Evolutionary conservation across 805 yeast genomes (phyloP), one percentile per base, ranked within the genome.

Genomic region (Maudiozyma pseudohumilis): DNA sequence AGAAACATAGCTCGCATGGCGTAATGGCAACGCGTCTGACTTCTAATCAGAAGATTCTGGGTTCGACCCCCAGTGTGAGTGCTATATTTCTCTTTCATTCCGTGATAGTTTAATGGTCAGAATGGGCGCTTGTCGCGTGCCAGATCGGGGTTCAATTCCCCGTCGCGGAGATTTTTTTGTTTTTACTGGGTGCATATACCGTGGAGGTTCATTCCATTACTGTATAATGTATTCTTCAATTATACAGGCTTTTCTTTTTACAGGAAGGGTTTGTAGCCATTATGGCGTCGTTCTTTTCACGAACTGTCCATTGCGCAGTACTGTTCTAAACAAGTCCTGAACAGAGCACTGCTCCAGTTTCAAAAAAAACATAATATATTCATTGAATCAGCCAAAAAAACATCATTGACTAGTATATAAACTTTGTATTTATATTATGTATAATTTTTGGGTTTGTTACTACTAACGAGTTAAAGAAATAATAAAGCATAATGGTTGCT

Each of bases 21-120:
- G 70, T 66, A 66, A 66, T 66, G 70, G 70, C 70, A 66, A 66
- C 70, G 70, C 70, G 70, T 66, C 70, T 66, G 71, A 66, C 71
- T 66, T 66, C 71, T 65, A 66, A 66, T 66, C 70, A 66, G 70
- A 65, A 66, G 70, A 66, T 66, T 66, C 68, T 63, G 70, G 70
- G 70, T 66, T 66, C 70, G 70, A 66, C 71, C 71, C 71, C 70
- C 70, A 61, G 68, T 67, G 64, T 65, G 70, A 66, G 70, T 64
- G 69, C 60, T 55, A 40, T 28, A 29, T 32, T 27, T 40, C 39
- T 36, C 16, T 21, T 11, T 17, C 16, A 12, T 12, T 34, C 37
- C 37, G 37, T 28, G 37, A 34, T 34, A 30, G 34, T 36, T 30
- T 36, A 36, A 36, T 30, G 39, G 34, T 30, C 25, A 36, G 34